Evolutionary conservation across 1,139 yeast species (phyloP), one percentile per base, ranked within the genome.

Genomic region (Komagataea norvegica): DNA sequence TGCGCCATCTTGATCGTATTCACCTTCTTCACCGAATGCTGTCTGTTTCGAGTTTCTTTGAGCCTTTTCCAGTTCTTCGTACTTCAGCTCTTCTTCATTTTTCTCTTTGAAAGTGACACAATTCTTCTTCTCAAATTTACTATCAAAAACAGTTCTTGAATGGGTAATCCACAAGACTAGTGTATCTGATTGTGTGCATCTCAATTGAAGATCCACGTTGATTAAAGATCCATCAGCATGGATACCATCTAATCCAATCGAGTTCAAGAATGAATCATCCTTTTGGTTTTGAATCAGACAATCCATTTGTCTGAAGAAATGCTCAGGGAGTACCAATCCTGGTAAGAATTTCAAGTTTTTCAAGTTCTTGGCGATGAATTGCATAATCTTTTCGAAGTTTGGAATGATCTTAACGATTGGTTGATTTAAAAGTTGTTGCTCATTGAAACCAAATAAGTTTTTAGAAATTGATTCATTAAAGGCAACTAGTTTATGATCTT

Each of bases 151-250:
- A 24, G 61, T 59, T 49, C 87, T 72, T 1, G 94, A 81, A 56
- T 84, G 88, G 0, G 96, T 86, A n/a, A 89, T 70, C 96, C 96
- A 89, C 17, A 88, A 59, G 3, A 86, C 79, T 45, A 74, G 71
- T 5, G 78, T 67, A 23, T 75, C 77, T 16, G 65, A 57, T 17
- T 76, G 72, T 15, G 85, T 68, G 5, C 86, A 86, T 42, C 96
- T 69, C 33, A 88, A 59, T 59, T 89, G 96, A 10, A 85, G 77
- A 60, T 89, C 96, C 29, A 89, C 70, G 41, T 68, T 72, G 8
- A 88, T 60, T 2, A 51, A 41, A 19, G 74, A 66, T 0, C 95
- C 95, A 58, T 84, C 91, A 28, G 77, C 59, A 53, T 86, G 95
- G 3, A 64, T 55, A 18, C 82, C 95, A 42, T 68, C 67, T 13